Conservation (phyloP, 2,329 filamentous ascomycete genomes). For the Aspergillus sp. region DNA sequence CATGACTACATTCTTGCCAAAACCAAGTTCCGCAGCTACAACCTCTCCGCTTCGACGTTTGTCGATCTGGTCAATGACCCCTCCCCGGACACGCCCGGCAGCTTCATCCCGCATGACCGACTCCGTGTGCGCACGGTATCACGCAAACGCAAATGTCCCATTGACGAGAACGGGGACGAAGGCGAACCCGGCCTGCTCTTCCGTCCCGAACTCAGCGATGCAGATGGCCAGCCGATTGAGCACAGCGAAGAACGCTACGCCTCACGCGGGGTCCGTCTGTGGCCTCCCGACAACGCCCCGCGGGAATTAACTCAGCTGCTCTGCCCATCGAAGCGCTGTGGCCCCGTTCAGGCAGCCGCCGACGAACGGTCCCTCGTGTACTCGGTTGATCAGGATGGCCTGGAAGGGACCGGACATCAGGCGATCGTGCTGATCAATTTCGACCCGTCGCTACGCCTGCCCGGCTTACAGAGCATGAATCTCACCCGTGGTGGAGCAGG, state of each 20-base stretch:
- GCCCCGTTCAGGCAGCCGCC: conserved; percentile 36
- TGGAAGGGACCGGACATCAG: conserved; percentile 23
- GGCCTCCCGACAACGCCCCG: conserved; percentile 45
- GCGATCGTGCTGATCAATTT: conserved; percentile 44
- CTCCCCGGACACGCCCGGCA: conserved; percentile 18
- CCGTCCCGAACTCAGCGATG: conserved; percentile 29
- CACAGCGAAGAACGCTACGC: conserved; percentile 42
- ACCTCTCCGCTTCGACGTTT: conserved; percentile 43
- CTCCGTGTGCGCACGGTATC: conserved; percentile 46
- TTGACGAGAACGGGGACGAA: conserved; percentile 36
- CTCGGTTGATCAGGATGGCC: conserved; percentile 33
- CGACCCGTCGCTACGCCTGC: conserved; percentile 38
- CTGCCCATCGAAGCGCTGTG: conserved; percentile 38
- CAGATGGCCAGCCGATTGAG: conserved; percentile 29
- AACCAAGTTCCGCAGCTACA: conserved; percentile 47
- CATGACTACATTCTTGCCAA: conserved; percentile 48
- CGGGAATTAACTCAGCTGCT: conserved; percentile 40
- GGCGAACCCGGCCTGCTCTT: conserved; percentile 30
- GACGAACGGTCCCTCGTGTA: conserved; percentile 47
- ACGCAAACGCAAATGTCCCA: conserved; percentile 43
- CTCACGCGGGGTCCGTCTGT: conserved; percentile 43
- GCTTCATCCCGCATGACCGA: conserved; percentile 37
- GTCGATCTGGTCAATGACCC: conserved; percentile 49
- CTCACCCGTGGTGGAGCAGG: not conserved
- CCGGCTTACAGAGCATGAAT: conserved; percentile 21